Conservation (phyloP, 2,329 filamentous ascomycete genomes). For the Diaporthe sp. region DNA sequence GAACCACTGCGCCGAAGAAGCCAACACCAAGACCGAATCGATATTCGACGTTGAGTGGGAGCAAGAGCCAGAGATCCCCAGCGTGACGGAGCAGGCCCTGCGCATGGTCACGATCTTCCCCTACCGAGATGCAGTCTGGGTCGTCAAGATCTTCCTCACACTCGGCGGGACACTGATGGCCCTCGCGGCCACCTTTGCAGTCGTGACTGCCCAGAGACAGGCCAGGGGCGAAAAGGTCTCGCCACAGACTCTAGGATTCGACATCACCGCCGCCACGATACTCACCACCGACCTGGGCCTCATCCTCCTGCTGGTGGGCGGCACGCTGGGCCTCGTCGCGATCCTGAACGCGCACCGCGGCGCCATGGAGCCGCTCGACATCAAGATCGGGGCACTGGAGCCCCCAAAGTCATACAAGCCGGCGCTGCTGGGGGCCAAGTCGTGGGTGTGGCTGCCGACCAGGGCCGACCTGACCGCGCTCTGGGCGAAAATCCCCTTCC, state of each 20-base stretch:
- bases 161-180: conserved; percentile 11
- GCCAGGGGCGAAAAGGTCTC: not conserved
- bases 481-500: conserved; percentile 20
- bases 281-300: conserved; percentile 9
- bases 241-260: not conserved
- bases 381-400: conserved; percentile 19
- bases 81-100: not conserved
- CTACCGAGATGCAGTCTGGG: conserved; percentile 12
- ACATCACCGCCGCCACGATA: conserved; percentile 1
- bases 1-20: conserved; percentile 1
- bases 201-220: not conserved
- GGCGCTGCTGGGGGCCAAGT: not conserved
- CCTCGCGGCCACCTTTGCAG: conserved; percentile 15
- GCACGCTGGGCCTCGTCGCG: conserved; percentile 10
- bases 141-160: conserved; percentile 14
- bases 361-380: conserved; percentile 15
- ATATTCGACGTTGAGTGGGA: conserved; percentile 16
- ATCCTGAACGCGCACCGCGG: conserved; percentile 16
- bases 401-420: conserved; percentile 17
- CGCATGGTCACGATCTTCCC: conserved; percentile 14
- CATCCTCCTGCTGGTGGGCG: not conserved
- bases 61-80: not conserved
- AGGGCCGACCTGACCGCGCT: conserved; percentile 5
- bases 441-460: conserved; percentile 9
- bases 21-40: not conserved